Base-by-base conservation (phyloP, 208 protist species). In the Leishmania lainsoni region DNA sequence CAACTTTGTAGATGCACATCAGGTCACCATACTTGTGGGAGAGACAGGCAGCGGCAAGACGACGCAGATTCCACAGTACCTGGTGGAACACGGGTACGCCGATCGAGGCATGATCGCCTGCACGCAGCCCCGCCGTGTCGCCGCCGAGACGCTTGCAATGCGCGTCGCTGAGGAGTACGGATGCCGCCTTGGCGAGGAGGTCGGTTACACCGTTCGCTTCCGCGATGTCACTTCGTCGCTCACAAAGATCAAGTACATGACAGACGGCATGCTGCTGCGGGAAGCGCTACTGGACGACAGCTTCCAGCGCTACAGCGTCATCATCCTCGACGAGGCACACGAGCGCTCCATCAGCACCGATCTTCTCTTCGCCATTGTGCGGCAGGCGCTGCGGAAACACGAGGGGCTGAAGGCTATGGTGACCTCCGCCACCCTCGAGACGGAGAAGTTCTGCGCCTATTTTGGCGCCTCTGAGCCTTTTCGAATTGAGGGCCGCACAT, bases 261-360 rank as follows among this genome's bases (percentile, higher is more conserved):
- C 99, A 9, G 99, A 99, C 89, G 99, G 99, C 92, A 99, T 99
- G 94, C 84, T 99, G 54, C 90, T 99, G 56, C 95, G 99, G 58
- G 99, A 99, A 90, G 98, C 97, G 65, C 91, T 99, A 35, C 82
- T 98, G 39, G 99, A 99, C 88, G 89, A 98, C 66, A 89, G 92
- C 52, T 92, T 99, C 48, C 85, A 90, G 76, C 89, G 95, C 48
- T 99, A 99, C 90, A 96, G 93, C 76, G 94, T 99, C 56, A 98
- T 99, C 80, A 99, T 99, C 75, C 93, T 99, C 8, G 99, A 99
- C 89, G 99, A 99, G 91, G 99, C 99, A 0, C 99, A 99, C 86
- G 99, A 99, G 92, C 90, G 99, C 29, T 99, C 99, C 32, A 98
- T 99, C 78, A 96, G 99, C 88, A 99, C 99, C 1, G 99, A 99